Conservation (phyloP, 306 rosid genomes). For the Oxytropis ochrocephala region DNA sequence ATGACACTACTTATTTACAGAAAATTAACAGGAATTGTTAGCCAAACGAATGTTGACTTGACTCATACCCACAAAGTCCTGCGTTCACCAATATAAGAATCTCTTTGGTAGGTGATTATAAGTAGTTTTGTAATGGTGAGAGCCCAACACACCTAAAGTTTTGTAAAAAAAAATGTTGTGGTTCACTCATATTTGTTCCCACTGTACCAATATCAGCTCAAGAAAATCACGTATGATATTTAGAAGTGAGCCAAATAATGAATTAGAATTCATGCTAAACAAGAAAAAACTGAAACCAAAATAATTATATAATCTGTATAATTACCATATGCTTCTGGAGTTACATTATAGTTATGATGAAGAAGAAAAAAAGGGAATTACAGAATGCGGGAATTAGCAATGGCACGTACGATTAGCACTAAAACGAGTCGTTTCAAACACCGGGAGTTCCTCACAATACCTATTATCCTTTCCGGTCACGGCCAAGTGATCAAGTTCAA, state of each 20-base stretch:
- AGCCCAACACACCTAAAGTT: no score
- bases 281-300: background rate
- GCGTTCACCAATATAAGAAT: no score
- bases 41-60: no score
- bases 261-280: background rate
- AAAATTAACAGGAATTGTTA: no score
- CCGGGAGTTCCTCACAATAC: conserved; percentile 78
- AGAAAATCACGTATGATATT: background rate
- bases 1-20: no score
- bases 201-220: background rate
- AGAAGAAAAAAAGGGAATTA: background rate
- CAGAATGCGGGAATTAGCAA: conserved; percentile 48
- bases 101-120: no score
- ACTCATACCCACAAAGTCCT: no score
- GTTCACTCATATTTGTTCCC: background rate
- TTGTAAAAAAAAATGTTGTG: no score
- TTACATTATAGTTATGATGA: background rate
- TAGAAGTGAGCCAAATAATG: background rate
- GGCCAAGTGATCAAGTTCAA: conserved; percentile 76
- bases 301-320: background rate
- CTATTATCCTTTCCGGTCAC: conserved; percentile 33
- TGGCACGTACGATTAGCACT: conserved; percentile 62
- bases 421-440: conserved; percentile 70
- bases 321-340: background rate
- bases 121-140: no score